Evolutionary conservation across 345 rosid species (phyloP).

Genomic region (Citrus cavaleriei): DNA sequence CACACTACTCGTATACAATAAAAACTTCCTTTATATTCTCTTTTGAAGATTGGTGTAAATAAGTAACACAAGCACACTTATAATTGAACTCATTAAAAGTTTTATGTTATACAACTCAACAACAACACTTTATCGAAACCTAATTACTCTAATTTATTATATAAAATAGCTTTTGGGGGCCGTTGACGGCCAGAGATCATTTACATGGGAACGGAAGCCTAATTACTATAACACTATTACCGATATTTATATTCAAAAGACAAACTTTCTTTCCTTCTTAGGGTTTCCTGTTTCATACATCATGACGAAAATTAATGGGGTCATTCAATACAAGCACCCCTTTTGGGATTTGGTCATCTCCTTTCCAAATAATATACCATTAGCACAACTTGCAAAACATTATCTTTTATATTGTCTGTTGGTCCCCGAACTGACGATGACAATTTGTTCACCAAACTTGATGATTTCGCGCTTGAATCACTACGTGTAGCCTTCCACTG

Average conservation of each 20-base stretch:
- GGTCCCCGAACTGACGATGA: slow-evolving; percentile 6
- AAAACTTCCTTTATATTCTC: not conserved
- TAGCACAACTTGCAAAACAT: slow-evolving; percentile 11
- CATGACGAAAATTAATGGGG: not conserved
- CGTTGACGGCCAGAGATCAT: not conserved
- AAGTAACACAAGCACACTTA: not conserved
- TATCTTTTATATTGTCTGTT: not conserved
- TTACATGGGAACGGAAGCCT: not conserved
- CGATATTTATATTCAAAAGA: not conserved
- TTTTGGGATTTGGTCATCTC: not conserved
- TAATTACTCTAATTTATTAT: not conserved
- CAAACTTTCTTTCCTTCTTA: not conserved
- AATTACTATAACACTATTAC: no score
- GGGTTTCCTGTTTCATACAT: not conserved
- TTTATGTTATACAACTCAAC: no score
- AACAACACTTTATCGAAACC: not conserved
- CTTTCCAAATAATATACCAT: not conserved
- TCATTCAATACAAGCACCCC: not conserved
- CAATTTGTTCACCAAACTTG: not conserved
- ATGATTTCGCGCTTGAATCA: not conserved
- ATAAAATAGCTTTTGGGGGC: slow-evolving; percentile 1
- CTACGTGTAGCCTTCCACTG: not conserved
- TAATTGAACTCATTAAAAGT: no score
- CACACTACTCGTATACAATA: not conserved
- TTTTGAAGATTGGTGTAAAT: not conserved